Conservation (phyloP, 768 basidiomycete genomes). For the Boletus reticuloceps region DNA sequence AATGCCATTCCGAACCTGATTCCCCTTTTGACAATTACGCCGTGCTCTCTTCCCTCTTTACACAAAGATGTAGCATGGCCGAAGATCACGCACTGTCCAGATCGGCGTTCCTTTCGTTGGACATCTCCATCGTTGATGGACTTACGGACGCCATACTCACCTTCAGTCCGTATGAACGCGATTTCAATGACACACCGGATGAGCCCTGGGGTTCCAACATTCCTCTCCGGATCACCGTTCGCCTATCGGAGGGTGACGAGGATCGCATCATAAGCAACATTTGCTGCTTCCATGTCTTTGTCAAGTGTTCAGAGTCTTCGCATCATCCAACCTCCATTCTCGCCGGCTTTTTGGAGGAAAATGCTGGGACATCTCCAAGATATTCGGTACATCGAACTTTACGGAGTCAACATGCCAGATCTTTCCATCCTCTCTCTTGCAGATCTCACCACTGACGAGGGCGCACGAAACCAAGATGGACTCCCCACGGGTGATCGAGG, state of each 20-base stretch:
- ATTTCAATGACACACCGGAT: too few relatives aligned
- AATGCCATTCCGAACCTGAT: too few relatives aligned
- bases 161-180: neutral
- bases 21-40: too few relatives aligned
- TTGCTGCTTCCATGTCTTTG: neutral
- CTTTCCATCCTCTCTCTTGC: neutral
- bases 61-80: neutral
- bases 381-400: constrained; percentile 1
- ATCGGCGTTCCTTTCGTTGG: neutral
- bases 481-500: too few relatives aligned
- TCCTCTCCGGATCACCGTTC: neutral
- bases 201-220: neutral
- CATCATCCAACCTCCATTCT: neutral
- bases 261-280: neutral
- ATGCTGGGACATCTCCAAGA: neutral
- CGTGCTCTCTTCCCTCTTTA: neutral
- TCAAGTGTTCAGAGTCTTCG: neutral
- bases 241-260: neutral
- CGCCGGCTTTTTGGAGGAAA: neutral
- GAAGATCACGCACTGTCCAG: neutral
- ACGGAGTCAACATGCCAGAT: neutral
- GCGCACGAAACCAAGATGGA: too few relatives aligned
- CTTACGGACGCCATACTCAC: neutral
- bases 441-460: too few relatives aligned
- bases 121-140: accelerated